A percentile compares a stretch with the other conserved stretches of the same genome.
phyloP scores from a whole-genome alignment of 2,329 filamentous ascomycete genomes.

The Diaporthe citriasiana region DNA sequence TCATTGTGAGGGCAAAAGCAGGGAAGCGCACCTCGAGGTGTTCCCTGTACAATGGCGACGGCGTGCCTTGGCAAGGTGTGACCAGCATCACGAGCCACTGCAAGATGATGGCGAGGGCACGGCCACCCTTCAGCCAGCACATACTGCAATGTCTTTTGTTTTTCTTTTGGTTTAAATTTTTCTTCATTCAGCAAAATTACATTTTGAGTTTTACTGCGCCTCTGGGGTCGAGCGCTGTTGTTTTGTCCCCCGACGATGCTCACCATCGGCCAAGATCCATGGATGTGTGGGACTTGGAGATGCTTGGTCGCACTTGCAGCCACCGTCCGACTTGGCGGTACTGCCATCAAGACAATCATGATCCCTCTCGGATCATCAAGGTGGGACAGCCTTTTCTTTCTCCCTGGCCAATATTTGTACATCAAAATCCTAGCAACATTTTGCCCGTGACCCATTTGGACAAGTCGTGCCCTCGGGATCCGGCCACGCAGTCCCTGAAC shows the following conservation, averaged over 20 bases:
- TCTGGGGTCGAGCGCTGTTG: neutral
- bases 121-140: neutral
- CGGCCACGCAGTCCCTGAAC: neutral
- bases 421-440: neutral
- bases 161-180: no score
- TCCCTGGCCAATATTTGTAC: no score
- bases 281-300: no score
- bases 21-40: slow-evolving; percentile 15
- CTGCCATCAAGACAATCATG: neutral
- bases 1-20: slow-evolving; percentile 32
- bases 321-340: neutral
- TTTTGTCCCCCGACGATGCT: neutral
- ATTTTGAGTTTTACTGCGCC: neutral
- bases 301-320: neutral
- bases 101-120: neutral
- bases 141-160: neutral
- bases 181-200: neutral
- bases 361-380: no score
- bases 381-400: no score
- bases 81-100: slow-evolving; percentile 20
- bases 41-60: slow-evolving; percentile 15
- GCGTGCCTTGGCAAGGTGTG: slow-evolving; percentile 30
- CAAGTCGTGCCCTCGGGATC: neutral
- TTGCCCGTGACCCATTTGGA: neutral
- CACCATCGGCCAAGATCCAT: neutral